Evolutionary conservation across 2,329 filamentous ascomycete genomes (phyloP).

Genomic region (Aspergillus sp.): DNA sequence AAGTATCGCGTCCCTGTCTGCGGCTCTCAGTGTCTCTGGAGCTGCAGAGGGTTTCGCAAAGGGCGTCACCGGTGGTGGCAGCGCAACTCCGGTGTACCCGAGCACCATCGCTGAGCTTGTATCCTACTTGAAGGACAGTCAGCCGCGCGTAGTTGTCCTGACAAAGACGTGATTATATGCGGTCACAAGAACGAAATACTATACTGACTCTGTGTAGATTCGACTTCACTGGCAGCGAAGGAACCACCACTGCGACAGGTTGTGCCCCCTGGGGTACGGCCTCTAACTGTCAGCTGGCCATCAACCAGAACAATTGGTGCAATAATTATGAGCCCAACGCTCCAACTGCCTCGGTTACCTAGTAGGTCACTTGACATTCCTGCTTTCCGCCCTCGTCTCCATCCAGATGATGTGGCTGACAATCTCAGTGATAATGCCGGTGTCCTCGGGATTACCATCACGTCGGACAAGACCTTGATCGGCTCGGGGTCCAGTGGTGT

Average conservation of each 20-base stretch:
- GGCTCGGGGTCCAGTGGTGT: constrained; percentile 54
- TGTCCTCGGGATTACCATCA: constrained; percentile 50
- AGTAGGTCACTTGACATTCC: constrained; percentile 18
- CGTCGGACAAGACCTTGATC: constrained; percentile 58
- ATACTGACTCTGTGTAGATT: constrained; percentile 14
- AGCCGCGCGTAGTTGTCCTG: constrained; percentile 56
- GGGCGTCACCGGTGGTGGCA: constrained; percentile 61
- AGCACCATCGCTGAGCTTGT: constrained; percentile 56
- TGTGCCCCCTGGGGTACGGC: constrained; percentile 60
- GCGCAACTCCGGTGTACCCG: constrained; percentile 54
- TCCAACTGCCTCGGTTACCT: constrained; percentile 43
- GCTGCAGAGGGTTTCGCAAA: constrained; percentile 50
- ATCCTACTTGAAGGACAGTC: constrained; percentile 56
- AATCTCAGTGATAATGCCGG: constrained; percentile 49
- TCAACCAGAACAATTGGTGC: constrained; percentile 61
- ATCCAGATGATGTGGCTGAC: background rate
- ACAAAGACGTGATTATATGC: constrained; percentile 17
- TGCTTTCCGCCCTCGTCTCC: background rate
- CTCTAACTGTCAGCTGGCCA: constrained; percentile 56
- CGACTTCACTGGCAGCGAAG: constrained; percentile 18
- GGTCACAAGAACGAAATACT: too few relatives aligned
- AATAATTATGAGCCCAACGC: constrained; percentile 58
- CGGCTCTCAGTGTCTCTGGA: constrained; percentile 23
- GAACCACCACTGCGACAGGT: constrained; percentile 50
- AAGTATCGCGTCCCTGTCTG: background rate